Conservation (phyloP, 192 early-diverging fungal genomes). For the Diversispora epigaea region DNA sequence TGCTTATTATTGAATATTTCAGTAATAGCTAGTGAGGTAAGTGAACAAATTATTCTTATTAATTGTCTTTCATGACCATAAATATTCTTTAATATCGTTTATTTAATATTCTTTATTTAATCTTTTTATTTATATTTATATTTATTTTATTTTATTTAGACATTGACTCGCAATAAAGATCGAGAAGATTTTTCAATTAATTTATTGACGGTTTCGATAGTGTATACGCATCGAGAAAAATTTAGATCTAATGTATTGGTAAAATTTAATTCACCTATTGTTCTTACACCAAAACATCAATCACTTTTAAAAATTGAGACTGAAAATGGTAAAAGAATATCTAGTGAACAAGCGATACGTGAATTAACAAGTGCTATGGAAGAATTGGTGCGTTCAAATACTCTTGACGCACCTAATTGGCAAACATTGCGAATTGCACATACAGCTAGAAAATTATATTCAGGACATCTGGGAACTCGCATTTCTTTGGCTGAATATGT, state of each 20-base stretch:
- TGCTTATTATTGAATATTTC: neutral
- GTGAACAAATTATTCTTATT: neutral
- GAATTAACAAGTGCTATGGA: conserved; percentile 40
- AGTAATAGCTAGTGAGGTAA: conserved; percentile 47
- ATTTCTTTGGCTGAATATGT: conserved; percentile 46
- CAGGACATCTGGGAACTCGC: conserved; percentile 40
- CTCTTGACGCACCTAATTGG: conserved; percentile 42
- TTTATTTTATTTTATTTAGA: conserved; percentile 23
- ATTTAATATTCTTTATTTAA: neutral
- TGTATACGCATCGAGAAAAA: conserved; percentile 44
- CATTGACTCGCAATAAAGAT: conserved; percentile 37
- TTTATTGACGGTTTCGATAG: conserved; percentile 41
- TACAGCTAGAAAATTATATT: conserved; percentile 44
- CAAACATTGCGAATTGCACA: conserved; percentile 41
- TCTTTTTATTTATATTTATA: neutral
- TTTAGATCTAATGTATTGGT: conserved; percentile 46
- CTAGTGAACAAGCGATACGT: conserved; percentile 34
- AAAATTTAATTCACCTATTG: conserved; percentile 42
- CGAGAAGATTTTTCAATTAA: conserved; percentile 40
- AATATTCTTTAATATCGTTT: neutral
- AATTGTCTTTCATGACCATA: neutral
- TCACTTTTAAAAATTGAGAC: conserved; percentile 33
- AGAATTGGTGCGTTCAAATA: conserved; percentile 37
- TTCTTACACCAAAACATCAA: conserved; percentile 42
- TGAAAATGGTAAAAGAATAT: conserved; percentile 28